Conservation (phyloP, 129 eudicot species). For the Saussurea involucrata region DNA sequence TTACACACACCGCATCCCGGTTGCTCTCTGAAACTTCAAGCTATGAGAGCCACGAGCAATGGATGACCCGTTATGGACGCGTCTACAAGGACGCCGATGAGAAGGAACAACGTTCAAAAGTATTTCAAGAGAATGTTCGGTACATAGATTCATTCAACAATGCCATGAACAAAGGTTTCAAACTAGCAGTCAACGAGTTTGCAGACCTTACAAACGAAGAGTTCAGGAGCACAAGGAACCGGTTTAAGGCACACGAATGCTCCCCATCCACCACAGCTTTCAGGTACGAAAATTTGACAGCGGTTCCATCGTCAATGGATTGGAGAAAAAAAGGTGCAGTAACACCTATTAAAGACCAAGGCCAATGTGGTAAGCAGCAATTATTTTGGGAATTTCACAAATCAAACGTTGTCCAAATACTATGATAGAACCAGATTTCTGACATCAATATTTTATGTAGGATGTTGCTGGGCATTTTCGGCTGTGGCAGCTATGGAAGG, state of each 20-base stretch:
- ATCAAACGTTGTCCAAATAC: background rate
- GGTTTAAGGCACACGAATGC: slow-evolving; percentile 19
- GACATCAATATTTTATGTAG: background rate
- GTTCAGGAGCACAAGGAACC: slow-evolving; percentile 11
- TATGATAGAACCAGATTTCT: background rate
- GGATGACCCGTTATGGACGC: slow-evolving; percentile 36
- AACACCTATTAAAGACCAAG: slow-evolving; percentile 34
- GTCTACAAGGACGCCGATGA: slow-evolving; percentile 22
- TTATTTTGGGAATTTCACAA: background rate
- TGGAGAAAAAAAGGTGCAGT: slow-evolving; percentile 25
- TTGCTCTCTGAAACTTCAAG: too few species aligned
- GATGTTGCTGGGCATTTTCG: slow-evolving; percentile 35
- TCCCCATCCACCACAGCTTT: slow-evolving; percentile 9
- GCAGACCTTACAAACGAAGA: slow-evolving; percentile 24
- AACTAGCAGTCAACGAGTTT: slow-evolving; percentile 22
- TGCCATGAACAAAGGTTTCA: slow-evolving; percentile 14
- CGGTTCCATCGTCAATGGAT: slow-evolving; percentile 21
- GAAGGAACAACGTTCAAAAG: slow-evolving; percentile 22
- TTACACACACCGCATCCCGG: slow-evolving; percentile 2
- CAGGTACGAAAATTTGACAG: slow-evolving; percentile 13
- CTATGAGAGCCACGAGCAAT: too few species aligned
- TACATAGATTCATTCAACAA: slow-evolving; percentile 13
- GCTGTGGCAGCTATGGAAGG: slow-evolving; percentile 40
- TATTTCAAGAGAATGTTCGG: slow-evolving; percentile 11
- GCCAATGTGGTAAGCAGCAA: slow-evolving; percentile 34